Evolutionary conservation across 1,139 yeast genomes (phyloP), one percentile per base, ranked within the genome.

Genomic region (Blastobotrys arbuscula): DNA sequence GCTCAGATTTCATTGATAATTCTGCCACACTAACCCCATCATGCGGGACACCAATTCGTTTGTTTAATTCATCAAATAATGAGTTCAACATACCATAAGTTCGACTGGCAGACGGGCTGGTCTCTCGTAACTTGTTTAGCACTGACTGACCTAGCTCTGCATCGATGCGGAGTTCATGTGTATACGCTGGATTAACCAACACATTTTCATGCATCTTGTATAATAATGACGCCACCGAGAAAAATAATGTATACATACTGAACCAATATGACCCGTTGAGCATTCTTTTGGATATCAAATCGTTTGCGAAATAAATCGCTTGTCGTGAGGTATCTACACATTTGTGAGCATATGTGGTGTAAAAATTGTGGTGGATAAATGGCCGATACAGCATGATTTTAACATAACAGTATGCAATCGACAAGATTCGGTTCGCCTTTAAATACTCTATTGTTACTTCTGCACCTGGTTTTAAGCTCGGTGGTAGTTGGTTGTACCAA

Each of bases 221-320:
- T 9, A 87, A 81, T 59, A 89, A 72, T 58, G 95, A 86, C 0
- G 96, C 95, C 49, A 89, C 89, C 2, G 95, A 82, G 63, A 87
- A 89, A 64, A 89, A 89, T n/a, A 89, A 84, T 0, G 96, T 87
- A 64, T 89, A 89, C 66, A 85, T 84, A 15, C 94, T 83, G 63
- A 88, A 89, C 96, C 96, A 88, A 64, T 89, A 89, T 2, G 96
- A 86, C 1, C 96, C 96, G 53, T 85, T 80, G 49, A 89, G 71
- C 61, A 87, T 74, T 53, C 84, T 76, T 53, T 81, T 81, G 54
- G 79, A 79, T 53, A 85, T 80, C 86, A 89, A 80, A 57, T 85
- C 92, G 62, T 85, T 82, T 0, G 96, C 92, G 52, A 88, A 66
- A 57, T 84, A 83, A 15, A 89, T 90, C 28, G 85, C 95, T 57